A percentile compares a stretch with the other conserved stretches of the same genome.
These are phyloP conservation scores for Torulaspora quercuum DNA, from an alignment of 805 yeast genomes.

Conservation along the genomic window DNA sequence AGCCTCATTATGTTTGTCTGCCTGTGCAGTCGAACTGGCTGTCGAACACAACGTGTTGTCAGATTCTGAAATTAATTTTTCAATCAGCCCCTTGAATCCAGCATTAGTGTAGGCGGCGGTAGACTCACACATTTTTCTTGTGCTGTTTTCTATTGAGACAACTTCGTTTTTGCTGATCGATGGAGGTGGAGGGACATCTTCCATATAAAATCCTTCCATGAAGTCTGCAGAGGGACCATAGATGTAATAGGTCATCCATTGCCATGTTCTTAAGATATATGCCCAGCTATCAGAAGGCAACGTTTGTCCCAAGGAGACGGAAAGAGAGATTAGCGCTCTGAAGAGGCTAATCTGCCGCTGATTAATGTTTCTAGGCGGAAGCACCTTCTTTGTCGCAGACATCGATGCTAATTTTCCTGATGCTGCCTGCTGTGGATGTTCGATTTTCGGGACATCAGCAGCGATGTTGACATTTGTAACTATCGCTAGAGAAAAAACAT, in stretches of 20 bases:
- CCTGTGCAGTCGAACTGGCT: not conserved
- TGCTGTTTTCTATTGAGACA: conserved; percentile 50
- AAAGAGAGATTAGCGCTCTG: conserved; percentile 73
- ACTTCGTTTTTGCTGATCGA: conserved; percentile 46
- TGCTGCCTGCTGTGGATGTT: conserved; percentile 9
- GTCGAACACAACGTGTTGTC: conserved; percentile 20
- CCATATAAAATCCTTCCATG: conserved; percentile 34
- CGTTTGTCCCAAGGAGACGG: conserved; percentile 76
- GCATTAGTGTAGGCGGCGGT: conserved; percentile 51
- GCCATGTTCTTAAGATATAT: conserved; percentile 57
- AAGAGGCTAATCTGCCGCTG: conserved; percentile 71
- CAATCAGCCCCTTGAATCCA: conserved; percentile 49
- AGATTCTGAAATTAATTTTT: conserved; percentile 46
- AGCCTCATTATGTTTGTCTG: not conserved
- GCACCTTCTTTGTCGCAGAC: conserved; percentile 14
- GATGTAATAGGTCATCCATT: conserved; percentile 73
- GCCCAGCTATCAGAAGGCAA: conserved; percentile 63
- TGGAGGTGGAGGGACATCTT: conserved; percentile 44
- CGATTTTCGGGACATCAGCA: conserved; percentile 3
- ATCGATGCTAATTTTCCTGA: conserved; percentile 3
- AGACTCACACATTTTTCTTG: conserved; percentile 60
- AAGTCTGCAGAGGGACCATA: conserved; percentile 53
- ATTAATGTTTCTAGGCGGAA: conserved; percentile 48
- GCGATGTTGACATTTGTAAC: conserved; percentile 45
- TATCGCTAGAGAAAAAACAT: conserved; percentile 45